Evolutionary conservation across 129 eudicot species (phyloP).

Genomic region (Chrysanthemum makinoi): DNA sequence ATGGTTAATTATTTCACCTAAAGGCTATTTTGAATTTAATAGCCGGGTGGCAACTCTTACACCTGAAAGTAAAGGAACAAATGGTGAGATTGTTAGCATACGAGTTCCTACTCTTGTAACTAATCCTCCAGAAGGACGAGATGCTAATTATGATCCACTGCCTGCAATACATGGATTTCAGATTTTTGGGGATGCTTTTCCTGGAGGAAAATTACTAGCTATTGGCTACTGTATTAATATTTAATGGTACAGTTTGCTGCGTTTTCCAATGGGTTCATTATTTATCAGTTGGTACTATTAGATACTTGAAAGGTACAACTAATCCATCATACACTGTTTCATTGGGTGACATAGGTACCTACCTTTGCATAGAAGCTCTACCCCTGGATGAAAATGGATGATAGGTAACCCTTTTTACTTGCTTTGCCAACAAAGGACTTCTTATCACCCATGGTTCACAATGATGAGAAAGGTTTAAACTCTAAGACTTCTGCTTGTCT

Average conservation of each 20-base stretch:
- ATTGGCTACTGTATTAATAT: conserved; percentile 2
- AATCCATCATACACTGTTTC: not conserved
- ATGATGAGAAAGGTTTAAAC: not conserved
- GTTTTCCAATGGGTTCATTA: not conserved
- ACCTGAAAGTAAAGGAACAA: no score
- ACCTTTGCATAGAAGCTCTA: not conserved
- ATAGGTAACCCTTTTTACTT: not conserved
- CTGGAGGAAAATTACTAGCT: conserved; percentile 1
- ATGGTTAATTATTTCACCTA: conserved; percentile 9
- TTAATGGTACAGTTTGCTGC: no score
- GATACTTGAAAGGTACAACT: not conserved
- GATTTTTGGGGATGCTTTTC: conserved; percentile 5
- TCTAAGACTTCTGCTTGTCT: not conserved
- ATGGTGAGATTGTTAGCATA: no score
- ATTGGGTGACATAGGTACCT: conserved; percentile 1
- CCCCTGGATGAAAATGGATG: not conserved
- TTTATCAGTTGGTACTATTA: not conserved
- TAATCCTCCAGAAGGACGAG: no score
- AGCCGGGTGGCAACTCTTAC: no score
- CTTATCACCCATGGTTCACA: not conserved
- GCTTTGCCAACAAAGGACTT: conserved; percentile 2
- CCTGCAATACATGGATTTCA: not conserved
- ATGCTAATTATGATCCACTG: not conserved
- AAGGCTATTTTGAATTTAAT: not conserved
- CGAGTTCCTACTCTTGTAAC: no score